phyloP scores from a whole-genome alignment of 345 rosid genomes.

The Toxicodendron radicans region DNA sequence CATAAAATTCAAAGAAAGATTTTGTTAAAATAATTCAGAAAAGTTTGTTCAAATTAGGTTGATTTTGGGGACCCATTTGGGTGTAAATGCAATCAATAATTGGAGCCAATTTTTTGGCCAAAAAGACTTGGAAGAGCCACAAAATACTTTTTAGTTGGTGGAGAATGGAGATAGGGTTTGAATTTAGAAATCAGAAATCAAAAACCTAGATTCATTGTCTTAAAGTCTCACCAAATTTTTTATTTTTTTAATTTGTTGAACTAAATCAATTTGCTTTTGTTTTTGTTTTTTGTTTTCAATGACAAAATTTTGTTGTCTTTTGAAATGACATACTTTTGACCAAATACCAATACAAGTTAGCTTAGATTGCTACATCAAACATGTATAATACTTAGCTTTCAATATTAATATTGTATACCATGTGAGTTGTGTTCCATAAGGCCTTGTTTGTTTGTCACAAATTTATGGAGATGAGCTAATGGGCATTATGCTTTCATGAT shows the following conservation, averaged over 20 bases:
- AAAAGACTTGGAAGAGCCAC: conserved; percentile 18
- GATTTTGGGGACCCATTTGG: conserved; percentile 21
- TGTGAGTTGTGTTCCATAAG: not conserved
- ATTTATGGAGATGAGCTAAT: too few relatives aligned
- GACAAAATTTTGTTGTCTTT: conserved; percentile 4
- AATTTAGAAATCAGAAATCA: not conserved
- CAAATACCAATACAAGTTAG: not conserved
- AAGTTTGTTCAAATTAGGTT: conserved; percentile 23
- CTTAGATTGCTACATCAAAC: conserved; percentile 14
- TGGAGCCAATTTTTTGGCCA: conserved; percentile 22
- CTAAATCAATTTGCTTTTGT: not conserved
- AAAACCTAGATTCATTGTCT: conserved; percentile 11
- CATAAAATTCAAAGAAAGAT: conserved; percentile 11
- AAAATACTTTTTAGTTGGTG: conserved; percentile 5
- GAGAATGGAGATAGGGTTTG: not conserved
- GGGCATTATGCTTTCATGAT: too few relatives aligned
- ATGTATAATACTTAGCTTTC: too few relatives aligned
- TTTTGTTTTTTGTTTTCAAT: not conserved
- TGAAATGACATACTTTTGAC: conserved; percentile 18
- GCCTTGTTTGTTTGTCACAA: not conserved
- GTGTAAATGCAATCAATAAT: too few relatives aligned
- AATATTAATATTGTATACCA: not conserved
- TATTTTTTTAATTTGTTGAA: not conserved
- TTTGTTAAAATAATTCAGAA: not conserved
- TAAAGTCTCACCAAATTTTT: not conserved